Percentiles rank a stretch among this genome's conserved stretches.
Evolutionary conservation across 2,329 filamentous ascomycete species (phyloP).

Genomic region (Pseudocercospora fuligena): DNA sequence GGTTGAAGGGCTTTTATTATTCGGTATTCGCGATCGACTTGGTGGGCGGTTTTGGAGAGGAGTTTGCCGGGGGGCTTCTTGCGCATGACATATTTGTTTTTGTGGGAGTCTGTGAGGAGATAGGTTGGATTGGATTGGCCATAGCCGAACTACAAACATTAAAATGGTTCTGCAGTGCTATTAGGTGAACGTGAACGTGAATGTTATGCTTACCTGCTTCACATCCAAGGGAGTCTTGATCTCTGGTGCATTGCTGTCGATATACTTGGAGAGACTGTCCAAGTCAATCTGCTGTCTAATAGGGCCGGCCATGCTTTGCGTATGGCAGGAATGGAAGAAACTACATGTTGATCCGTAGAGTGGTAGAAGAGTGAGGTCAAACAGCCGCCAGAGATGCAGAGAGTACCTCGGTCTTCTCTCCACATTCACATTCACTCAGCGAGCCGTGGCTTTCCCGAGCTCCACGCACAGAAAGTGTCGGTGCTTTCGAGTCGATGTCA

Average conservation of each 20-base stretch:
- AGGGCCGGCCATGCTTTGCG: slow-evolving; percentile 72
- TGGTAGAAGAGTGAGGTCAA: neutral
- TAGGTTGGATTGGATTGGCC: slow-evolving; percentile 98
- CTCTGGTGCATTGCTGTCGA: slow-evolving; percentile 76
- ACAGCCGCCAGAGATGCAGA: neutral
- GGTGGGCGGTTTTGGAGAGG: slow-evolving; percentile 90
- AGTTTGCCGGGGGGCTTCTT: slow-evolving; percentile 98
- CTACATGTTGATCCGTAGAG: slow-evolving; percentile 15
- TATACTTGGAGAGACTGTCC: slow-evolving; percentile 76
- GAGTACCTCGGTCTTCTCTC: slow-evolving; percentile 1
- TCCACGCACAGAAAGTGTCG: neutral
- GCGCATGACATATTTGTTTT: slow-evolving; percentile 81
- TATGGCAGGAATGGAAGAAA: slow-evolving; percentile 13
- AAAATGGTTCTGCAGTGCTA: neutral
- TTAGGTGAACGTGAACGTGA: too few relatives aligned
- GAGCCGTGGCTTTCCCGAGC: slow-evolving; percentile 6
- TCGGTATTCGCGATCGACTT: slow-evolving; percentile 93
- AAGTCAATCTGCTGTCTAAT: slow-evolving; percentile 92
- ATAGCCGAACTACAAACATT: slow-evolving; percentile 78
- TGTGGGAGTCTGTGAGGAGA: slow-evolving; percentile 75
- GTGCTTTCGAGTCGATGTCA: slow-evolving; percentile 5
- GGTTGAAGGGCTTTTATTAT: slow-evolving; percentile 80
- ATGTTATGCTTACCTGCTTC: slow-evolving; percentile 70
- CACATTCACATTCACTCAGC: neutral
- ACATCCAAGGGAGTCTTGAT: slow-evolving; percentile 83